phyloP scores from a whole-genome alignment of 73 alveolate genomes.

The Paraurostyla sp. region DNA sequence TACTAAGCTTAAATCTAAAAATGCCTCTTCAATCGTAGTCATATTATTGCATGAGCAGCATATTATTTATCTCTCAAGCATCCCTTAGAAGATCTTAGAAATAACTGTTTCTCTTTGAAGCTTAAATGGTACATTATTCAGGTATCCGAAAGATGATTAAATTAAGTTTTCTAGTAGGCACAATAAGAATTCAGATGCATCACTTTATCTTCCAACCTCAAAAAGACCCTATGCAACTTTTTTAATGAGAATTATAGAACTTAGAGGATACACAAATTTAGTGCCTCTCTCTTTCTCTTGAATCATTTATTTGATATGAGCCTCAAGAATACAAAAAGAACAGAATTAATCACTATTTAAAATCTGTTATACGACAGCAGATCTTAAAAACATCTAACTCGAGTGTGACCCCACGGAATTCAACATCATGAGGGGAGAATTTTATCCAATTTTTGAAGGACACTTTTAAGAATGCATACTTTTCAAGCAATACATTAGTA shows the following conservation, averaged over 20 bases:
- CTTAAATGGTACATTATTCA: background rate
- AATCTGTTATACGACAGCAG: background rate
- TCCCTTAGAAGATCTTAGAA: conserved; percentile 33
- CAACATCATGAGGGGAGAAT: background rate
- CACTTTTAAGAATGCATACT: conserved; percentile 34
- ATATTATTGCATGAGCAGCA: conserved; percentile 39
- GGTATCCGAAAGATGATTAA: background rate
- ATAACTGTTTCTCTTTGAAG: conserved; percentile 21
- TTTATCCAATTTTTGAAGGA: background rate
- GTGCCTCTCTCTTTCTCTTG: conserved; percentile 2
- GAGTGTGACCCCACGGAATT: background rate
- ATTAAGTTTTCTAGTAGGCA: conserved; percentile 31
- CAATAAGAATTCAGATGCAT: conserved; percentile 45
- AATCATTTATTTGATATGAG: background rate
- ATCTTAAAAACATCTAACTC: conserved; percentile 2
- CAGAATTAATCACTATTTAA: background rate
- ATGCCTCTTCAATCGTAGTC: conserved; percentile 47
- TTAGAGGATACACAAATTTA: conserved; percentile 17
- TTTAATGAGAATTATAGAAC: conserved; percentile 18
- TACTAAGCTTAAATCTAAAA: conserved; percentile 60
- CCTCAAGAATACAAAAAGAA: conserved; percentile 15
- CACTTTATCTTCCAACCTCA: conserved; percentile 40
- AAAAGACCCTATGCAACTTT: conserved; percentile 40
- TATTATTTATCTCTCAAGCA: conserved; percentile 35
- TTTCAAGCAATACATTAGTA: background rate